Base-by-base conservation (phyloP, 176 grass and related monocot species). In the Secale cereale region DNA sequence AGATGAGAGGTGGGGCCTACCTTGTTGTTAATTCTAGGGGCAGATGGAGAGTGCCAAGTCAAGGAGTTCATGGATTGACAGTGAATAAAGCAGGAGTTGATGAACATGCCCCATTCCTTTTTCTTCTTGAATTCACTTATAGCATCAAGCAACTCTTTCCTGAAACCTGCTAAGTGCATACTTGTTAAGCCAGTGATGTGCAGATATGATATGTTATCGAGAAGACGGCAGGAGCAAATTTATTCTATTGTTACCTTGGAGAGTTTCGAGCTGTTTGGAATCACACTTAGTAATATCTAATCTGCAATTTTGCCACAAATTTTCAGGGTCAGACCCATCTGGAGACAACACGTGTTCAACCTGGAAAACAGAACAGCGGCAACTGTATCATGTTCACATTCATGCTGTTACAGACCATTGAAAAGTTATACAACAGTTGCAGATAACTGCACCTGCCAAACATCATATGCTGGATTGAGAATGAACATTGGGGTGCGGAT, bases 381-480 rank as follows among this genome's bases (percentile, higher is more conserved):
- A 77, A 23, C 23, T 83, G 20, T 59, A 22, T 76, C 78, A 66
- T 71, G 22, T 43, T 31, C 2, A 72, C 25, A 84, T 57, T 74
- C 8, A 71, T 76, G 65, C 28, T 56, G 10, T 33, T 83, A 81
- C 30, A 81, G 50, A 79, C 8, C 54, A 84, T 30, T 37, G 25
- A 31, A 70, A 71, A 64, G 29, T 81, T 79, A 14, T 50, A 74
- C 12, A 71, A 61, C 76, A 50, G 56, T 73, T 82, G 57, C 1
- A 3, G n/a, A 72, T 76, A 76, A 83, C 19, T 15, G 65, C 72
- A 97, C 95, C 95, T 97, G 95, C 95, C 95, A 97, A 92, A 74
- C 65, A 78, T 97, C 95, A 66, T 94, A 94, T 40, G 95, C 92
- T 56, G 95, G 92, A 78, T 97, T 97, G 45, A 97, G 92, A 83